Conservation (phyloP, 768 basidiomycete species). For the Pulveroboletus sp. region DNA sequence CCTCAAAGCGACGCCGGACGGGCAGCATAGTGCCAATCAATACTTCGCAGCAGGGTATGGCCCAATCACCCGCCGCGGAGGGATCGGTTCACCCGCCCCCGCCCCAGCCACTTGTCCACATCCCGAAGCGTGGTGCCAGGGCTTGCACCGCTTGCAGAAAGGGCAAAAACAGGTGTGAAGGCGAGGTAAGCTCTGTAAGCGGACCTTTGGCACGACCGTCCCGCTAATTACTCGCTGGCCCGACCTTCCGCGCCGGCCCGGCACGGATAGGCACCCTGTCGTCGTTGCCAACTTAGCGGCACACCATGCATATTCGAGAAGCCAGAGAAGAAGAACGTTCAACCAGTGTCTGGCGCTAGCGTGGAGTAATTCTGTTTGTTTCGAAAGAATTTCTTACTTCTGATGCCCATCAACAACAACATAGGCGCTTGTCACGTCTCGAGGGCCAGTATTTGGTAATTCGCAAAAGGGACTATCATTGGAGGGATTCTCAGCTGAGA, state of each 20-base stretch:
- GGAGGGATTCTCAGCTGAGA: not conserved
- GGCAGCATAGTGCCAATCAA: constrained; percentile 25
- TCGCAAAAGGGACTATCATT: constrained; percentile 1
- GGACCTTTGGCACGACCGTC: constrained; percentile 38
- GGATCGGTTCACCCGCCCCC: constrained; percentile 25
- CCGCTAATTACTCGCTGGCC: constrained; percentile 53
- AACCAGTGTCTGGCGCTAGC: constrained; percentile 56
- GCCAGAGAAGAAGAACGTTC: constrained; percentile 79
- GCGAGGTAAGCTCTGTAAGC: constrained; percentile 58
- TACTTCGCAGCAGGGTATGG: constrained; percentile 20
- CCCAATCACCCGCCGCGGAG: constrained; percentile 38
- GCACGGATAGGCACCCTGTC: constrained; percentile 75
- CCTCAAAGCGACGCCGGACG: constrained; percentile 57
- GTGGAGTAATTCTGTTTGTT: constrained; percentile 56
- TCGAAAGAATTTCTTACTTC: constrained; percentile 5
- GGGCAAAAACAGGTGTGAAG: constrained; percentile 91
- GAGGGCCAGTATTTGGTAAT: constrained; percentile 81
- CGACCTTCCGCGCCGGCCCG: constrained; percentile 75
- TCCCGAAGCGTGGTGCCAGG: constrained; percentile 85
- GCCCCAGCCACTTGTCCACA: constrained; percentile 47
- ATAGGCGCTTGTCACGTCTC: constrained; percentile 74
- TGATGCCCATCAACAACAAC: constrained; percentile 23
- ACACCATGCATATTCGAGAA: constrained; percentile 85
- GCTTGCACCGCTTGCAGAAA: constrained; percentile 88
- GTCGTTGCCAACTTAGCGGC: constrained; percentile 81